These are phyloP conservation scores for Allantophomopsis lycopodina DNA, from an alignment of 2,329 filamentous ascomycete genomes.

Conservation along the genomic window DNA sequence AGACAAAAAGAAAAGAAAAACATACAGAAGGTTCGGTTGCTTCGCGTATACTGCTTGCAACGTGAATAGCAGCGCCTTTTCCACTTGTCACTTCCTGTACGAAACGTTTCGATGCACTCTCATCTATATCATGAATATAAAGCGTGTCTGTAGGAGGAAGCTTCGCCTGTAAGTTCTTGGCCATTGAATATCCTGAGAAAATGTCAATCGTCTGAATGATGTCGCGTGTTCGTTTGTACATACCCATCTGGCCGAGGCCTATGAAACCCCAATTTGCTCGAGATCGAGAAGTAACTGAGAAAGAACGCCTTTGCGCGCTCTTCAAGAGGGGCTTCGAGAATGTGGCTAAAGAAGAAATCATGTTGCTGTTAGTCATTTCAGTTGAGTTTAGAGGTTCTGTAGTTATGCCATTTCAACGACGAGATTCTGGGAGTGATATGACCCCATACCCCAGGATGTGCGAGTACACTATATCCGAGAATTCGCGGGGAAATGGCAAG, in stretches of 20 bases:
- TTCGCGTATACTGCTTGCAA: conserved; percentile 43
- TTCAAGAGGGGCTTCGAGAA: too few relatives aligned
- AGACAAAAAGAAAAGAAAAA: conserved; percentile 9
- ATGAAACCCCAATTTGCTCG: conserved; percentile 43
- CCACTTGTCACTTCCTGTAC: conserved; percentile 30
- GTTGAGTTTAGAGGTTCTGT: too few relatives aligned
- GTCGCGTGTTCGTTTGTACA: conserved; percentile 10
- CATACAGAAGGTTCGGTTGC: conserved; percentile 56
- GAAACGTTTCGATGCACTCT: conserved; percentile 39
- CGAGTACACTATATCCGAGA: too few relatives aligned
- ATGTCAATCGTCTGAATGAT: conserved; percentile 6
- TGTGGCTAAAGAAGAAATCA: too few relatives aligned
- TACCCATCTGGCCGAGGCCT: conserved; percentile 47
- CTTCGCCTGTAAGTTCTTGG: conserved; percentile 54
- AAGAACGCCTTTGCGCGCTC: conserved; percentile 10
- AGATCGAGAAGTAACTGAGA: conserved; percentile 29
- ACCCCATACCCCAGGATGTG: too few relatives aligned
- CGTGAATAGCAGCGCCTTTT: conserved; percentile 31
- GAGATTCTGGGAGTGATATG: too few relatives aligned
- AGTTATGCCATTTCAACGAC: too few relatives aligned
- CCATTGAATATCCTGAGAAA: conserved; percentile 54
- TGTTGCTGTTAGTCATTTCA: too few relatives aligned
- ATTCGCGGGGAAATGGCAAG: too few relatives aligned
- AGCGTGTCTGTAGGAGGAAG: conserved; percentile 48
- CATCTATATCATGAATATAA: conserved; percentile 52